Conservation (phyloP, 2,329 filamentous ascomycete species). For the Calonectria naviculata region DNA sequence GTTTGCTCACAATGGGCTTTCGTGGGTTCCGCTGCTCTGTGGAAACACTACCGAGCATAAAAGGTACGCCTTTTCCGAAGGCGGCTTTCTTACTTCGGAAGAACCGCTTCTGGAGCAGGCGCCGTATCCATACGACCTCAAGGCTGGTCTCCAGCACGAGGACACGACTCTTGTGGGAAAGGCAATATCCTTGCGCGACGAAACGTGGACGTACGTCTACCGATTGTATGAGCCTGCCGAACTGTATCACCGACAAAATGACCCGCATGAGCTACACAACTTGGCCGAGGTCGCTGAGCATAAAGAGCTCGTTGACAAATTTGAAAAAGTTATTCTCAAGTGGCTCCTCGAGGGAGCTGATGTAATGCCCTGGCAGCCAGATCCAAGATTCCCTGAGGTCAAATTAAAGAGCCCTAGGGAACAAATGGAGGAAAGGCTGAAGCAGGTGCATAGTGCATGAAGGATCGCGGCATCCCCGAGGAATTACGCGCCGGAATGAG, state of each 20-base stretch:
- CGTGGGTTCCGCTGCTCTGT: constrained; percentile 44
- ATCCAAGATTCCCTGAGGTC: constrained; percentile 49
- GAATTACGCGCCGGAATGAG: background rate
- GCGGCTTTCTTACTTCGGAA: constrained; percentile 55
- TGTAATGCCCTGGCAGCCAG: constrained; percentile 49
- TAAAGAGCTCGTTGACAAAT: constrained; percentile 31
- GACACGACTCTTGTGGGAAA: constrained; percentile 56
- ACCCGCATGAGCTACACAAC: constrained; percentile 53
- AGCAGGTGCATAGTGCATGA: background rate
- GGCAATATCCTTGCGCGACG: constrained; percentile 49
- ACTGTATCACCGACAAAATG: constrained; percentile 52
- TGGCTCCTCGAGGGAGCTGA: constrained; percentile 51
- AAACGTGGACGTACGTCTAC: constrained; percentile 56
- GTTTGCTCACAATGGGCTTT: constrained; percentile 54
- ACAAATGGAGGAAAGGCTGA: constrained; percentile 40
- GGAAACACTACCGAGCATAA: constrained; percentile 44
- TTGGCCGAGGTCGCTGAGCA: constrained; percentile 44
- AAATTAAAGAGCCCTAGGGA: constrained; percentile 44
- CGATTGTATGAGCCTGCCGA: constrained; percentile 57
- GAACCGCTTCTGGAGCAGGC: constrained; percentile 57
- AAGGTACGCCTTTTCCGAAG: constrained; percentile 55
- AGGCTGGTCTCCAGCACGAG: constrained; percentile 56
- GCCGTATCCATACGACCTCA: constrained; percentile 58
- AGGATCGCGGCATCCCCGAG: background rate
- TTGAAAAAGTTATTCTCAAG: constrained; percentile 48